Base-by-base conservation (phyloP, 805 yeast genomes). In the Spathaspora hagerdaliae region DNA sequence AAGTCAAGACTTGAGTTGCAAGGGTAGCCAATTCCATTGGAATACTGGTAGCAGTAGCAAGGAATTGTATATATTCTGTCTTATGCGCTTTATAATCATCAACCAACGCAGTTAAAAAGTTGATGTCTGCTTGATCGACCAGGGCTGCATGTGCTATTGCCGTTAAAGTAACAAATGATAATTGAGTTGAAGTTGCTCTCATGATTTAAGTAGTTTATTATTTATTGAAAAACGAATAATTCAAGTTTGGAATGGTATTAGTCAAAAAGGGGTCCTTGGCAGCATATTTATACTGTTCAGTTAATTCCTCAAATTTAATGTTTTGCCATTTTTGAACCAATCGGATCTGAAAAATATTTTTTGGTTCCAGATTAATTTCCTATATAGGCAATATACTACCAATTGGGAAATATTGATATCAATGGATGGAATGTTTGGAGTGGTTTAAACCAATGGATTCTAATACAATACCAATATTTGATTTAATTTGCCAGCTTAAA, bases 71-170 rank as follows among this genome's bases (percentile, higher is more conserved):
- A 54, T 69, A 69, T 15, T 60, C 57, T 31, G 41, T 49, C 15
- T 42, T 53, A 47, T 70, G 47, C 33, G 52, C 44, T 35, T 58
- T 56, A 41, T 53, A 62, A 53, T 70, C 75, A 32, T 58, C 43
- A 6, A 69, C 74, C 37, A 70, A 58, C 6, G 65, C 72, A 7
- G 72, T 67, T 43, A 69, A 55, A 44, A 70, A 67, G 31, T 52
- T 53, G 24, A 59, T 55, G 9, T 63, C 64, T 33, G 51, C 51
- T 15, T 50, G 43, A 27, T 51, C 45, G 32, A 49, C 64, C 37
- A 62, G 60, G 29, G 53, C 53, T 29, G 53, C 44, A 19, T 51
- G 46, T 36, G 58, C 49, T 41, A 58, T 52, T 24, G 51, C 42
- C 11, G 56, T 32, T 33, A 41, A 27, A 43, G 46, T 31, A 12